phyloP scores from a whole-genome alignment of 2,329 filamentous ascomycete genomes.

The Penicillium capsulatum region DNA sequence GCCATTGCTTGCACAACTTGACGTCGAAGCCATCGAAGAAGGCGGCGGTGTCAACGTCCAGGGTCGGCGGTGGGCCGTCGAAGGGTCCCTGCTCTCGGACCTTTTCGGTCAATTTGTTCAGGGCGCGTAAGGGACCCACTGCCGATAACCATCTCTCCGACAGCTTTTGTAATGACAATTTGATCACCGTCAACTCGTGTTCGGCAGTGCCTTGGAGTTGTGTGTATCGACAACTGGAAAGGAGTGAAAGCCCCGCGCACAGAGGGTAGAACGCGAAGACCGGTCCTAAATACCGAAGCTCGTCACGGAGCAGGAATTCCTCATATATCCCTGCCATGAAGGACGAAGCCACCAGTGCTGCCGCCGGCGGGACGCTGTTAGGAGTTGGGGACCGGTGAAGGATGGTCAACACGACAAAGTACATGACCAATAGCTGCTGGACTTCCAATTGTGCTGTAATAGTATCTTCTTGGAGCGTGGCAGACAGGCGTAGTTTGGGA shows the following conservation, averaged over 20 bases:
- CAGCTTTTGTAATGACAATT: conserved; percentile 27
- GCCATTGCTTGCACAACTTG: conserved; percentile 23
- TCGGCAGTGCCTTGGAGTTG: conserved; percentile 26
- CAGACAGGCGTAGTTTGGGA: conserved; percentile 18
- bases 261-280: conserved; percentile 43
- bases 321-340: conserved; percentile 43
- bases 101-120: conserved; percentile 25
- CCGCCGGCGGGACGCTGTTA: conserved; percentile 32
- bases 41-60: conserved; percentile 17
- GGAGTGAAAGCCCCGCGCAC: conserved; percentile 38
- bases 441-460: conserved; percentile 30
- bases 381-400: conserved; percentile 34
- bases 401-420: conserved; percentile 40
- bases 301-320: conserved; percentile 40
- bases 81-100: conserved; percentile 20
- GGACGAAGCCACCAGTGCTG: conserved; percentile 40
- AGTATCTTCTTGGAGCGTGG: conserved; percentile 15
- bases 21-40: conserved; percentile 24
- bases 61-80: conserved; percentile 12
- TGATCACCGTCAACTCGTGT: conserved; percentile 23
- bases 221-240: conserved; percentile 37
- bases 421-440: conserved; percentile 35
- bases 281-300: conserved; percentile 40
- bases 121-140: conserved; percentile 20
- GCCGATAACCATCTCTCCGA: conserved; percentile 27